Evolutionary conservation across 805 yeast species (phyloP).

Genomic region (Jamesozyma gamospora): DNA sequence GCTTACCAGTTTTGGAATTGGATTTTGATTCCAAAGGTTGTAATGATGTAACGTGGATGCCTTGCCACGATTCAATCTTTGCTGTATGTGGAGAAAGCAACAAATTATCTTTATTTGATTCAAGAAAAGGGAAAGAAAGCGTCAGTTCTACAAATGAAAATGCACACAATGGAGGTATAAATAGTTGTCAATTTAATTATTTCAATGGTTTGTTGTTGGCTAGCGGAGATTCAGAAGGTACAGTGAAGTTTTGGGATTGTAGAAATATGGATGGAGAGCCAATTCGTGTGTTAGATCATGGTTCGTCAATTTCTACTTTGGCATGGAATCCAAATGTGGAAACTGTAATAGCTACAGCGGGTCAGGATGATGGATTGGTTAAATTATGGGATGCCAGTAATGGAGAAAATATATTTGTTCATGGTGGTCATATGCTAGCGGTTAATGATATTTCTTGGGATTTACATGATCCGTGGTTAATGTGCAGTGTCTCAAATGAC

Average conservation of each 20-base stretch:
- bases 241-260: slow-evolving; percentile 53
- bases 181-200: slow-evolving; percentile 52
- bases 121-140: slow-evolving; percentile 28
- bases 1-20: slow-evolving; percentile 14
- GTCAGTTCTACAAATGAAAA: slow-evolving; percentile 1
- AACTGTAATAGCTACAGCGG: slow-evolving; percentile 51
- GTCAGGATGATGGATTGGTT: slow-evolving; percentile 55
- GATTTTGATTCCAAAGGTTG: slow-evolving; percentile 38
- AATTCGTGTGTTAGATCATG: slow-evolving; percentile 21
- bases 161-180: slow-evolving; percentile 32
- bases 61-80: slow-evolving; percentile 49
- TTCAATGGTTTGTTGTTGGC: slow-evolving; percentile 48
- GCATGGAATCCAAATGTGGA: slow-evolving; percentile 61
- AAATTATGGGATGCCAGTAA: slow-evolving; percentile 47
- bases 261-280: slow-evolving; percentile 34
- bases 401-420: slow-evolving; percentile 44
- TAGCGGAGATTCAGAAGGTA: slow-evolving; percentile 56
- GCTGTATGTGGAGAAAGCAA: slow-evolving; percentile 62
- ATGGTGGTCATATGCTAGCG: slow-evolving; percentile 82
- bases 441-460: slow-evolving; percentile 83
- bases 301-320: slow-evolving; percentile 52
- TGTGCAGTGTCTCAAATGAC: slow-evolving; percentile 75
- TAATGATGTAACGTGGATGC: slow-evolving; percentile 66
- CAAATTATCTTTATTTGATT: slow-evolving; percentile 42
- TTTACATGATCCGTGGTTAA: slow-evolving; percentile 53